These are phyloP conservation scores for Fusarium camptoceras DNA, from an alignment of 2,329 filamentous ascomycete species.

Conservation along the genomic window DNA sequence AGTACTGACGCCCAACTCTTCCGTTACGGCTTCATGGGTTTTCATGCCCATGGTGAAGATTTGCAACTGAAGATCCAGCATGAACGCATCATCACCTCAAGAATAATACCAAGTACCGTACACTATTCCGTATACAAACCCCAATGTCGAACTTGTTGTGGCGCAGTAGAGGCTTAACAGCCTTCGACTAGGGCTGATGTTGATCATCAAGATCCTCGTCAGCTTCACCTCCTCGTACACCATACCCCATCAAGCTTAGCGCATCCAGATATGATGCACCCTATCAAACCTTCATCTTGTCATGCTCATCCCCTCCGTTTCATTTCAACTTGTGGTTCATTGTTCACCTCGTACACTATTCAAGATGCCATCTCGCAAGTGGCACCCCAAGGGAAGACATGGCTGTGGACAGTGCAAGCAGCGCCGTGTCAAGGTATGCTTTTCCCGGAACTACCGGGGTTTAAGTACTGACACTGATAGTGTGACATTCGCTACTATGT, in stretches of 20 bases:
- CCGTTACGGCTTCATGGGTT: neutral
- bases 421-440: neutral
- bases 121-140: neutral
- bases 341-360: neutral
- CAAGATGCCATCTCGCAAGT: neutral
- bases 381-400: neutral
- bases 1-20: neutral
- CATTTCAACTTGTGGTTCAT: neutral
- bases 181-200: neutral
- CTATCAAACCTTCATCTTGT: neutral
- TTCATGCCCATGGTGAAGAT: neutral
- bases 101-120: neutral
- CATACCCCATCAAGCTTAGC: neutral
- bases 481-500: neutral
- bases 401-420: neutral
- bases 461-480: neutral
- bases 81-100: neutral
- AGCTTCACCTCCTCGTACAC: neutral
- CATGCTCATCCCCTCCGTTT: neutral
- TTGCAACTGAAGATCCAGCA: neutral
- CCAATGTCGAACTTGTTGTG: neutral
- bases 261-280: neutral
- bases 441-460: rapidly evolving
- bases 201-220: neutral
- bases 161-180: neutral